Evolutionary conservation across 192 early-diverging fungal genomes (phyloP), one percentile per base, ranked within the genome.

Genomic region (Oehlia diaphana): DNA sequence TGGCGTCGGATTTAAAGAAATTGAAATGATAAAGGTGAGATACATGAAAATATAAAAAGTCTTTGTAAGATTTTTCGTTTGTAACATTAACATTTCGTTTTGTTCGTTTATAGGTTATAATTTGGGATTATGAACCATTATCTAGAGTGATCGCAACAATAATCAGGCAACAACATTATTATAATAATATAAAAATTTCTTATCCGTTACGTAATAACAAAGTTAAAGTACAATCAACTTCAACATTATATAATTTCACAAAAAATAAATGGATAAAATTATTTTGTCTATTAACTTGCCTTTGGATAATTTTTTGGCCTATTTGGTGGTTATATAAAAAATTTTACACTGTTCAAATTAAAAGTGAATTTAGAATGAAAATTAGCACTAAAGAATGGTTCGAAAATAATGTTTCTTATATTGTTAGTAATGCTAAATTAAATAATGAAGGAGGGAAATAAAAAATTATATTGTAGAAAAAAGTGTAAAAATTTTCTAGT

Each of bases 361-460:
- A 76, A 65, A 83, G 82, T 71, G 81, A 83, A 53, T 86, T 86
- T 53, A 26, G 81, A 53, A 82, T 86, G 82, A 81, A 79, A 47
- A 81, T 86, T 50, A 74, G 71, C 0, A 72, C 82, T 9, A 35
- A 39, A 23, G 81, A 83, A 5, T 83, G 83, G 68, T 83, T 76
- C 33, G 13, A 72, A 26, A 50, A 35, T 42, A 70, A 70, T 70
- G 35, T 70, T 35, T 33, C 13, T 21, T 9, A 9, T 33, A 39
- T 70, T 37, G 42, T 70, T 39, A 39, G 8, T 16, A 44, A 44
- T 10, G 37, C 16, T 8, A 35, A 37, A 37, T 3, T 21, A 1
- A 47, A 12, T 47, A 47, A 1, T 47, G 44, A 47, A 47, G 44
- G 44, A 47, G 44, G 10, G 44, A 47, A 47, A 10, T 47, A 47